A percentile compares a stretch with the other conserved stretches of the same genome.
Conservation (phyloP, 2,329 filamentous ascomycete genomes). For the Penicillium palitans region DNA sequence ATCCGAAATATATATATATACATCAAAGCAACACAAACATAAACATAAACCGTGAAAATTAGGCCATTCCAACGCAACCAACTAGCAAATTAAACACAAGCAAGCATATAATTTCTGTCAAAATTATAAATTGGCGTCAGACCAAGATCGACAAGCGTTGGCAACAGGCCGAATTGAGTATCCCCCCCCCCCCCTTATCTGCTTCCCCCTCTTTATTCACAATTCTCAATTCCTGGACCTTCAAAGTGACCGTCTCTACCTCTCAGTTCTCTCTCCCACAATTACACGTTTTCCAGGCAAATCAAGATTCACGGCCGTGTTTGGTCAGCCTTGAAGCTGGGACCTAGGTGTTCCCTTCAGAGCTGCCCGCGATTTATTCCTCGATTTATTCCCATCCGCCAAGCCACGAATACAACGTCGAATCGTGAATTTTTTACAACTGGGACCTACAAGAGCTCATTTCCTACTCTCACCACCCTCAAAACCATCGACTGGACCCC, state of each 20-base stretch:
- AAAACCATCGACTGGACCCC: neutral
- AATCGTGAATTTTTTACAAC: neutral
- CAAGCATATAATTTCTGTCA: neutral
- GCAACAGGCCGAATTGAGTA: neutral
- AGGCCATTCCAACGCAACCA: neutral
- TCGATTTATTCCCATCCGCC: constrained; percentile 17
- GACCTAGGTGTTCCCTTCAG: constrained; percentile 28
- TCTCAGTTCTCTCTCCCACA: neutral
- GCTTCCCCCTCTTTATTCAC: neutral
- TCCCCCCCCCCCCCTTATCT: neutral
- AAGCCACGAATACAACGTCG: constrained; percentile 16
- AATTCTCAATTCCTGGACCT: neutral
- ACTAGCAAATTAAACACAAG: neutral
- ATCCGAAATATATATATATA: neutral
- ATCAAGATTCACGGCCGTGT: constrained; percentile 17
- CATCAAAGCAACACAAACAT: neutral
- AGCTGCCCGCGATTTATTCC: constrained; percentile 26
- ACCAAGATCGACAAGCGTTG: neutral
- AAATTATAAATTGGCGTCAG: neutral
- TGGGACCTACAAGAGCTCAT: neutral
- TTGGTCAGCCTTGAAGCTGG: constrained; percentile 31
- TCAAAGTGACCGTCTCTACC: neutral
- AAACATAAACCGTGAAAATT: neutral
- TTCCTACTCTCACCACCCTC: neutral
- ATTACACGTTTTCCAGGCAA: neutral